Conservation (phyloP, 495 filamentous ascomycete species). For the Aspergillus ostianus region DNA sequence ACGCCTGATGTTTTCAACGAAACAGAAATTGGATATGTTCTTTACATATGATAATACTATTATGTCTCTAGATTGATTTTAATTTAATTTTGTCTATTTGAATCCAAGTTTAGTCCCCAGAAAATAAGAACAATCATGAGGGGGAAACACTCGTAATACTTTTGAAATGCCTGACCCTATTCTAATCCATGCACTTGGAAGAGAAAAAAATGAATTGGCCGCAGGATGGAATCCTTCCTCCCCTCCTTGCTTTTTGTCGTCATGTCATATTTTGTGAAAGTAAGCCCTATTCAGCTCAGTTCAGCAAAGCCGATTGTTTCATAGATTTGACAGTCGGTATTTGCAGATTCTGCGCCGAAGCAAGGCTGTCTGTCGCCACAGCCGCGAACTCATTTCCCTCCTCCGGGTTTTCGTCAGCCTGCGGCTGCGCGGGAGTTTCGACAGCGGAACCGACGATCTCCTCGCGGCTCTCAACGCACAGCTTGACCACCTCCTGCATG, state of each 20-base stretch:
- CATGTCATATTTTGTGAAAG: not conserved
- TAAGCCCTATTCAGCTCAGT: conserved; percentile 18
- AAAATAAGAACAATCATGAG: not conserved
- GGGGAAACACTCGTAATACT: not conserved
- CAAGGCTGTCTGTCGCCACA: conserved; percentile 27
- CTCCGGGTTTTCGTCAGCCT: conserved; percentile 14
- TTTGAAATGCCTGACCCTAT: not conserved
- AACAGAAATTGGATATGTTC: not conserved
- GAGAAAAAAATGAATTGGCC: not conserved
- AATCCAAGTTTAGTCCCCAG: too few species aligned
- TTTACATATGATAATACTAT: not conserved
- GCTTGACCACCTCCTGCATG: conserved; percentile 67
- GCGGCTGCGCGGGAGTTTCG: conserved; percentile 6
- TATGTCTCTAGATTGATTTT: not conserved
- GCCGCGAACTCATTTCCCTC: conserved; percentile 4
- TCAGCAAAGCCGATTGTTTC: conserved; percentile 56
- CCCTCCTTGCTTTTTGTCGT: not conserved
- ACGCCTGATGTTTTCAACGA: not conserved
- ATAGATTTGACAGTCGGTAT: conserved; percentile 45
- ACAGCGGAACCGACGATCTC: conserved; percentile 60
- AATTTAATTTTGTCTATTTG: not conserved
- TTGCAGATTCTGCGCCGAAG: conserved; percentile 37
- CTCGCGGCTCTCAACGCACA: conserved; percentile 59
- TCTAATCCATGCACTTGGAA: not conserved
- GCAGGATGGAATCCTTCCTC: not conserved